Conservation (phyloP, 352 stramenopile species). For the Globisporangium alternatum region DNA sequence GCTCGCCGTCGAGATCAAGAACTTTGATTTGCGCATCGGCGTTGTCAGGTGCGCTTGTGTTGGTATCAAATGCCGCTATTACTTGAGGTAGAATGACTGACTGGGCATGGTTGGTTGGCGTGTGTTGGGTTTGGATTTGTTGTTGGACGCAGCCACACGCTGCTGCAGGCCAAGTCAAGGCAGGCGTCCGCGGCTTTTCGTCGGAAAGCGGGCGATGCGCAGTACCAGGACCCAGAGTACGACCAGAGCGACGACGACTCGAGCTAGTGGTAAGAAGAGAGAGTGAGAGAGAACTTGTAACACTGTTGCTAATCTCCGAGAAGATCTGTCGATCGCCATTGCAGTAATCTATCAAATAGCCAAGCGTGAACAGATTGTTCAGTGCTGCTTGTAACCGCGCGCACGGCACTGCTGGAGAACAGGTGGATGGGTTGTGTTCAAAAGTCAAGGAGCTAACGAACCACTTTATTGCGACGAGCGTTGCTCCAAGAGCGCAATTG, state of each 20-base stretch:
- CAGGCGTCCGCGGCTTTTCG: constrained; percentile 45
- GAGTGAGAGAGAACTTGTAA: background rate
- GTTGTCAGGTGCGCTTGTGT: constrained; percentile 43
- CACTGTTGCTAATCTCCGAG: no score
- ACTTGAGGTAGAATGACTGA: background rate
- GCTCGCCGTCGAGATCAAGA: constrained; percentile 73
- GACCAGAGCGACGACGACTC: constrained; percentile 81
- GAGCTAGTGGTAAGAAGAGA: constrained; percentile 25
- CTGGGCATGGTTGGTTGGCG: background rate
- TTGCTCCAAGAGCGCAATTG: no score
- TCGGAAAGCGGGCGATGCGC: constrained; percentile 34
- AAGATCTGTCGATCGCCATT: no score
- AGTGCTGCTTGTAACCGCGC: no score
- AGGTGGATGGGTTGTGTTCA: no score
- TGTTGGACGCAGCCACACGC: constrained; percentile 38
- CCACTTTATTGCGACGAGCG: no score
- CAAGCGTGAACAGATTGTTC: no score
- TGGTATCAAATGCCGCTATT: background rate
- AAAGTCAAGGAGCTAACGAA: no score
- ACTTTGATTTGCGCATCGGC: constrained; percentile 79
- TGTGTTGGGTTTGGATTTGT: background rate
- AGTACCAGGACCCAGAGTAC: constrained; percentile 73
- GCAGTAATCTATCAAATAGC: no score
- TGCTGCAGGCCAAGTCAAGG: constrained; percentile 69
- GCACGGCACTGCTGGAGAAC: no score